Percentiles rank a stretch among this genome's conserved stretches.
phyloP scores from a whole-genome alignment of 2,329 filamentous ascomycete species.

The Chaetomiaceae sp. region DNA sequence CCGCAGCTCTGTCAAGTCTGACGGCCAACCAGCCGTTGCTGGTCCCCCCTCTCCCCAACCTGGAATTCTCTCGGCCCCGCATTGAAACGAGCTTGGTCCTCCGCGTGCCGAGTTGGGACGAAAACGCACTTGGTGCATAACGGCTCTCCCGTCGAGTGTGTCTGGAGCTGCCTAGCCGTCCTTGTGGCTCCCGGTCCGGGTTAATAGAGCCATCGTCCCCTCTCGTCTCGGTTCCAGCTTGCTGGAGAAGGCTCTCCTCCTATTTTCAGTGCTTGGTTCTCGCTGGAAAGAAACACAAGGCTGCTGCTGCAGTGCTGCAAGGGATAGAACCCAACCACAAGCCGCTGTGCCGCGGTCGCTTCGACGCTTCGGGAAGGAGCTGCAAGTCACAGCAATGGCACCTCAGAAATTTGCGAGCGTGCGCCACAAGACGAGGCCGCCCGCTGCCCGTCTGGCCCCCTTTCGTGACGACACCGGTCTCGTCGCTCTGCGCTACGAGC shows the following conservation, averaged over 20 bases:
- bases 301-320: no score
- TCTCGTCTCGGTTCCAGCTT: no score
- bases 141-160: no score
- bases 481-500: slow-evolving; percentile 55
- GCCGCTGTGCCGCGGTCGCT: slow-evolving; percentile 11
- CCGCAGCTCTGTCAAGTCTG: background rate
- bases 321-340: background rate
- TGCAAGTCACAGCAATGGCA: slow-evolving; percentile 30
- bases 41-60: background rate
- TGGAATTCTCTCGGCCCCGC: slow-evolving; percentile 6
- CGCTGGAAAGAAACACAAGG: no score
- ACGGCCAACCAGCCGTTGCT: background rate
- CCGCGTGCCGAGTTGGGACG: background rate
- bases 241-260: no score
- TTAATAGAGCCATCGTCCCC: no score
- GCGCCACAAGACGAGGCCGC: slow-evolving; percentile 37
- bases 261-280: no score
- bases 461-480: slow-evolving; percentile 46
- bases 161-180: background rate
- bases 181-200: no score
- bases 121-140: slow-evolving; percentile 6
- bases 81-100: slow-evolving; percentile 3
- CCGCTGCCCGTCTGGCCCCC: slow-evolving; percentile 30
- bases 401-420: slow-evolving; percentile 38
- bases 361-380: slow-evolving; percentile 10